A percentile compares a stretch with the other conserved stretches of the same genome.
Evolutionary conservation across 192 early-diverging fungal genomes (phyloP).

Genomic region (Backusella morwellensis): DNA sequence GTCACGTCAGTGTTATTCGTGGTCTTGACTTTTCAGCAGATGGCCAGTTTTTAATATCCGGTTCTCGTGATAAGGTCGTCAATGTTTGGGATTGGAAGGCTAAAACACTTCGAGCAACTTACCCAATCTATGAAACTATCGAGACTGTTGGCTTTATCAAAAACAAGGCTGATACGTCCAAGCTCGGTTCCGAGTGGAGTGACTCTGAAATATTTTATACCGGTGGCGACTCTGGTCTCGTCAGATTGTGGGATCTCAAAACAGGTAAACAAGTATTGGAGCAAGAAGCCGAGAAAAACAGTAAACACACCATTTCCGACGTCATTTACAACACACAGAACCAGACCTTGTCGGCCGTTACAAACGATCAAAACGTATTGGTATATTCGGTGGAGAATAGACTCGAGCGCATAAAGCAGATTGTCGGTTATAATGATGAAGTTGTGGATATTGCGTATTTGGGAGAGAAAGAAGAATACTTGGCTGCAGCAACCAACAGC

Average conservation of each 20-base stretch:
- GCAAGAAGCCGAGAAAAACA: conserved; percentile 68
- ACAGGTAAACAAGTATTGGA: conserved; percentile 67
- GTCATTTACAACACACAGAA: conserved; percentile 56
- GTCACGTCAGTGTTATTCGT: conserved; percentile 90
- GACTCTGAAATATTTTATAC: conserved; percentile 70
- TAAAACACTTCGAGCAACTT: conserved; percentile 67
- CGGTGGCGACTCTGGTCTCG: conserved; percentile 78
- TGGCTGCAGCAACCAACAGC: conserved; percentile 92
- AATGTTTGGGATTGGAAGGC: conserved; percentile 83
- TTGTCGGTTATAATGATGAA: conserved; percentile 97
- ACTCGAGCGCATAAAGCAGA: conserved; percentile 70
- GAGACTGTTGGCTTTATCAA: conserved; percentile 81
- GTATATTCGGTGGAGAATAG: conserved; percentile 61
- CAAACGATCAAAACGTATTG: conserved; percentile 90
- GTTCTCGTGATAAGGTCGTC: conserved; percentile 89
- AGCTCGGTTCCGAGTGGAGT: conserved; percentile 27
- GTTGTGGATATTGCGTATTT: conserved; percentile 83
- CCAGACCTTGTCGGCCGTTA: conserved; percentile 68
- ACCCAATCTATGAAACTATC: conserved; percentile 85
- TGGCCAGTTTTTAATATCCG: conserved; percentile 71
- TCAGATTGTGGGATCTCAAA: conserved; percentile 87
- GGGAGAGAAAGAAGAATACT: conserved; percentile 64
- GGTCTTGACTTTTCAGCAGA: conserved; percentile 79
- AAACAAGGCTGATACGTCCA: conserved; percentile 35
- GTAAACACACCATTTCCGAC: conserved; percentile 74